Conservation (phyloP, 1,284 basidiomycete genomes). For the Takashimella koratensis region DNA sequence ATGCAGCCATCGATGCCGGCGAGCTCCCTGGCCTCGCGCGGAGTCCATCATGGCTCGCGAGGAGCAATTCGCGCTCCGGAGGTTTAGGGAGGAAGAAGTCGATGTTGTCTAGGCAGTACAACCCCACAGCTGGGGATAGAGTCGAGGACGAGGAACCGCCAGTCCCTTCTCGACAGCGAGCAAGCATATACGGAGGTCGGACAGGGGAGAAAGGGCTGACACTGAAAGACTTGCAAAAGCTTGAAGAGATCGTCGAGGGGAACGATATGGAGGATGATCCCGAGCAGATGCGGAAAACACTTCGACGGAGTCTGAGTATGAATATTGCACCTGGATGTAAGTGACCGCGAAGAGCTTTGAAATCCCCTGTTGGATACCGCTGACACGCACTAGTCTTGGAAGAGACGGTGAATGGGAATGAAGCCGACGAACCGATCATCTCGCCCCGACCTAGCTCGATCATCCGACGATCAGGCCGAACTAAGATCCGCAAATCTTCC, state of each 20-base stretch:
- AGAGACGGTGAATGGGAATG: slow-evolving; percentile 26
- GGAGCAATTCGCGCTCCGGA: slow-evolving; percentile 47
- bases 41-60: slow-evolving; percentile 37
- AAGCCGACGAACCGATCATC: slow-evolving; percentile 74
- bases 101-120: slow-evolving; percentile 86
- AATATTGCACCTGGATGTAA: slow-evolving; percentile 78
- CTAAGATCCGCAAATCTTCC: slow-evolving; percentile 89
- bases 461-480: slow-evolving; percentile 84
- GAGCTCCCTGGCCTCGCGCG: slow-evolving; percentile 29
- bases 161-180: slow-evolving; percentile 59
- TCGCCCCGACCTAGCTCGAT: slow-evolving; percentile 81
- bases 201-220: slow-evolving; percentile 67
- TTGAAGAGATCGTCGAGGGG: slow-evolving; percentile 89
- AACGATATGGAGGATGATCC: slow-evolving; percentile 79
- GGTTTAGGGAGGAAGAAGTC: slow-evolving; percentile 72
- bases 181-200: slow-evolving; percentile 56
- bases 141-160: slow-evolving; percentile 64
- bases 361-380: neutral
- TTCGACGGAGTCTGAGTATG: slow-evolving; percentile 82
- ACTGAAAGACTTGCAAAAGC: slow-evolving; percentile 83
- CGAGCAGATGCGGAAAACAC: slow-evolving; percentile 70
- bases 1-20: slow-evolving; percentile 28
- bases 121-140: slow-evolving; percentile 68
- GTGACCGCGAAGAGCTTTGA: slow-evolving; percentile 43
- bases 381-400: slow-evolving; percentile 31